Evolutionary conservation across 176 grass and related monocot species (phyloP), one percentile per base, ranked within the genome.

Genomic region (Luzula sylvatica): DNA sequence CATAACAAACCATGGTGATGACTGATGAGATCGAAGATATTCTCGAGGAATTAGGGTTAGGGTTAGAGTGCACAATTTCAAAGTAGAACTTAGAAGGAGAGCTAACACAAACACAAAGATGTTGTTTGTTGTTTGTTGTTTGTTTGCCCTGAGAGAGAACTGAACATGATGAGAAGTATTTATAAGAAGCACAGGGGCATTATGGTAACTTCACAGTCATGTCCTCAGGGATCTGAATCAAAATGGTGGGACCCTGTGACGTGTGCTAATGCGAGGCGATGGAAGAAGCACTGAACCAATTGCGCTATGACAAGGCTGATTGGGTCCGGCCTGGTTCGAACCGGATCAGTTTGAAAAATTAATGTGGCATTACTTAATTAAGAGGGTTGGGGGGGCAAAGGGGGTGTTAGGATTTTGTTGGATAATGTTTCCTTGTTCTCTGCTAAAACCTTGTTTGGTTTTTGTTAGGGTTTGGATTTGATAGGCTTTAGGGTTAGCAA

Each of bases 1-100:
- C 41, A 14, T n/a, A 57, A 67, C 26, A 58, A 53, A 16, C 78
- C 83, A 87, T 87, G 65, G 29, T 32, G 43, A 49, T 64, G 26
- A 44, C 20, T 18, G 18, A 27, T 11, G 9, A 48, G n/a, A 30
- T 19, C 21, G 41, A 58, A 15, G n/a, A n/a, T n/a, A n/a, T n/a
- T 17, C 14, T n/a, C 11, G 17, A 14, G 16, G 38, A 14, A 21
- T 32, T 23, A 58, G 55, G 39, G 3, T 21, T 41, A 5, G 22
- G 26, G 12, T 62, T 26, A 9, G 30, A 35, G n/a, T n/a, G n/a
- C n/a, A n/a, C n/a, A 26, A 26, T 48, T 21, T 11, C 12, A 41
- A 48, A 44, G 42, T 48, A 23, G 17, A 69, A 51, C 44, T 7
- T 32, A 23, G 11, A 46, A 45, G 21, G 47, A 49, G 60, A 64